Percentiles rank a stretch among this genome's conserved stretches.
Conservation (phyloP, 2,329 filamentous ascomycete genomes). For the Ceratocystiopsis sp. region DNA sequence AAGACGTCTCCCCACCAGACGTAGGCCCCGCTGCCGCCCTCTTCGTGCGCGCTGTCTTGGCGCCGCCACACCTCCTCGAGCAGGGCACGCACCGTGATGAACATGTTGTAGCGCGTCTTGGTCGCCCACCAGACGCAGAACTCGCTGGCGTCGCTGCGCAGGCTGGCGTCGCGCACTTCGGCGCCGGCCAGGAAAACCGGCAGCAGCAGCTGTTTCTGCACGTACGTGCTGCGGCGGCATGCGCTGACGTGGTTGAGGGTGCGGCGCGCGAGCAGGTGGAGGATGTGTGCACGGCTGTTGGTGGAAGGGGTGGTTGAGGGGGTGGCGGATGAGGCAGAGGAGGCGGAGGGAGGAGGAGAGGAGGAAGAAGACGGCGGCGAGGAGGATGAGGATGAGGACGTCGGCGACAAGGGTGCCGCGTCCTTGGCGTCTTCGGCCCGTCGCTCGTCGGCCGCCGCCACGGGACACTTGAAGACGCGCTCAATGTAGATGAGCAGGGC, state of each 20-base stretch:
- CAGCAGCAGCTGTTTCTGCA: slow-evolving; percentile 20
- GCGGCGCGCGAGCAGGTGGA: slow-evolving; percentile 12
- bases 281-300: too few species aligned
- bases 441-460: slow-evolving; percentile 1
- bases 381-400: too few species aligned
- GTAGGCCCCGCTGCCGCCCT: not conserved
- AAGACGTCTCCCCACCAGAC: slow-evolving; percentile 2
- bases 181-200: slow-evolving; percentile 19
- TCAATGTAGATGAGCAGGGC: slow-evolving; percentile 17
- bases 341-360: too few species aligned
- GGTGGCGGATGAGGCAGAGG: too few species aligned
- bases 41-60: not conserved
- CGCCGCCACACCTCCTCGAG: slow-evolving; percentile 11
- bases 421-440: not conserved
- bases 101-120: slow-evolving; percentile 17
- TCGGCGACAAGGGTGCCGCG: too few species aligned
- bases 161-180: slow-evolving; percentile 12
- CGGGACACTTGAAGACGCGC: slow-evolving; percentile 14
- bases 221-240: slow-evolving; percentile 13
- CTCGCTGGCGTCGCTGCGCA: slow-evolving; percentile 11
- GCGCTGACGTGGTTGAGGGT: slow-evolving; percentile 16
- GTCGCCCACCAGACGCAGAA: slow-evolving; percentile 18
- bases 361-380: too few species aligned
- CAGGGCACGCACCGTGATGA: slow-evolving; percentile 8
- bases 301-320: too few species aligned